Percentiles rank a stretch among this genome's conserved stretches.
These are phyloP conservation scores for Gilbertella persicaria DNA, from an alignment of 371 early-diverging fungal genomes.

Conservation along the genomic window DNA sequence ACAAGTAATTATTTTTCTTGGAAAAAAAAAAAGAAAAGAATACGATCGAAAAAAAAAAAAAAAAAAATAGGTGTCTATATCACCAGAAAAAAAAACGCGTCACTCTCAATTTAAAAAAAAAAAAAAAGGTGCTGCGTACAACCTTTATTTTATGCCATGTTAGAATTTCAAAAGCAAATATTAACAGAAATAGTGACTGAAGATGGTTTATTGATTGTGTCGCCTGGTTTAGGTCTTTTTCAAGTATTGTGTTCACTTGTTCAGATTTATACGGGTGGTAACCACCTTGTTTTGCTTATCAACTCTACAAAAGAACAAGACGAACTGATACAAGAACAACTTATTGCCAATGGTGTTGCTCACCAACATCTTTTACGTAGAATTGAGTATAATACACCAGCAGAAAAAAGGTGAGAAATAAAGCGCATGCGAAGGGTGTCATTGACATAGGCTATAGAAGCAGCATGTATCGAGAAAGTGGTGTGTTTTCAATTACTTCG, in stretches of 20 bases:
- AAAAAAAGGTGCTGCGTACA: not conserved
- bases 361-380: slow-evolving; percentile 41
- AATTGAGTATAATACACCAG: slow-evolving; percentile 68
- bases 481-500: slow-evolving; percentile 87
- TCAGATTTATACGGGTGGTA: slow-evolving; percentile 70
- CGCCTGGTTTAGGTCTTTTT: slow-evolving; percentile 81
- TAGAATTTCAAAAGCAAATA: slow-evolving; percentile 75
- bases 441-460: no score
- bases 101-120: not conserved
- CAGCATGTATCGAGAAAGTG: slow-evolving; percentile 82
- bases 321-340: slow-evolving; percentile 55
- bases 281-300: slow-evolving; percentile 79
- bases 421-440: no score
- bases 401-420: slow-evolving; percentile 63
- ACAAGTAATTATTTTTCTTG: not conserved
- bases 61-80: not conserved
- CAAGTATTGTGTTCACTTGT: slow-evolving; percentile 69
- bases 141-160: slow-evolving; percentile 20
- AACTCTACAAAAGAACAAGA: slow-evolving; percentile 75
- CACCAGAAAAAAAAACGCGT: not conserved
- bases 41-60: slow-evolving; percentile 3
- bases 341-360: slow-evolving; percentile 47
- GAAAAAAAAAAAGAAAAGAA: slow-evolving; percentile 2
- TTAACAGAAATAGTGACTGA: slow-evolving; percentile 68
- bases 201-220: slow-evolving; percentile 83